Conservation (phyloP, 2,329 filamentous ascomycete species). For the Colletotrichum sp. region DNA sequence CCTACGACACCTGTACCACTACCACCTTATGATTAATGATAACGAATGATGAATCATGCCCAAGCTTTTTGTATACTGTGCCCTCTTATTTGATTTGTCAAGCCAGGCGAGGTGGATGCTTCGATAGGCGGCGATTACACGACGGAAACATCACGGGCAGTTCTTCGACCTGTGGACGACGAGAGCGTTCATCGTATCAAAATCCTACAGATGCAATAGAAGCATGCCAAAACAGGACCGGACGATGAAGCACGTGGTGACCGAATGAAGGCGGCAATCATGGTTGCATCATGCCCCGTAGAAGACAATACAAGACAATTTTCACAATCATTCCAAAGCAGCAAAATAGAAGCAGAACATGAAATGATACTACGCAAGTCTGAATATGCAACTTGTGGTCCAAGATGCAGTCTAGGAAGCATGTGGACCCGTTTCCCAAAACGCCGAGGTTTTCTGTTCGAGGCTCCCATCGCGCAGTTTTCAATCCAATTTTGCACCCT, state of each 20-base stretch:
- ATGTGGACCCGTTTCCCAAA: neutral
- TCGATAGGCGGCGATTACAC: neutral
- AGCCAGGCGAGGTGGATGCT: neutral
- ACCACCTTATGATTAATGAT: slow-evolving; percentile 12
- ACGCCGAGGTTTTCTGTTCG: neutral
- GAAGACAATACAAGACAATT: too few species aligned
- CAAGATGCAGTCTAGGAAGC: neutral
- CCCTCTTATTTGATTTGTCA: neutral
- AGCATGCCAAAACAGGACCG: too few species aligned
- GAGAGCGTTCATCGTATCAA: neutral
- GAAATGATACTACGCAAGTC: too few species aligned
- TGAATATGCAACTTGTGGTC: neutral
- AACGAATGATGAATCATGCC: neutral
- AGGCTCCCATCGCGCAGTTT: neutral
- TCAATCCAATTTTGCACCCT: neutral
- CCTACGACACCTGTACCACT: slow-evolving; percentile 7
- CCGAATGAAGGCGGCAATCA: too few species aligned
- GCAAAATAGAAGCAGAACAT: too few species aligned
- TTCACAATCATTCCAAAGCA: too few species aligned
- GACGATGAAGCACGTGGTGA: too few species aligned
- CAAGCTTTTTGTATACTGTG: neutral
- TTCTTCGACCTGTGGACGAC: neutral
- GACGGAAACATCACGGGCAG: rapidly evolving
- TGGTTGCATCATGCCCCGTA: too few species aligned
- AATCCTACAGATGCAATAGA: neutral